These are phyloP conservation scores for Pichia sp. DNA, from an alignment of 1,139 yeast species.

Conservation along the genomic window DNA sequence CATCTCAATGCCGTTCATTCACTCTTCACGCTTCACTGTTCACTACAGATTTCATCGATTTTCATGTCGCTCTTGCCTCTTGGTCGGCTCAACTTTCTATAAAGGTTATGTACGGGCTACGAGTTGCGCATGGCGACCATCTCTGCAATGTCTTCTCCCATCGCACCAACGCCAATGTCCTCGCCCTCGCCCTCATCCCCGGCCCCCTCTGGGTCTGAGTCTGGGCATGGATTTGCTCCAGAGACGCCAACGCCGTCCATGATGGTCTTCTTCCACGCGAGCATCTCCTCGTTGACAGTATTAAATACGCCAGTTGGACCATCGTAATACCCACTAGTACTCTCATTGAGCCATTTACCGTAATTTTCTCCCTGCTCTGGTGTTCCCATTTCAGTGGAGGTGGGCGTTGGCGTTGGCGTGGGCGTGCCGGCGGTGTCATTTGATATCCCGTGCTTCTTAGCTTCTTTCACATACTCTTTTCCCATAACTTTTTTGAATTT, in stretches of 20 bases:
- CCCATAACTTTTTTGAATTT: conserved; percentile 11
- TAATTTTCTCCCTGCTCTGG: neutral
- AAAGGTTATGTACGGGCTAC: conserved; percentile 1
- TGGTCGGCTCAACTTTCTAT: too few species aligned
- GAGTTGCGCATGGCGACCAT: neutral
- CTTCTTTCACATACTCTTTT: conserved; percentile 11
- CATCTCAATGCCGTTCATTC: neutral
- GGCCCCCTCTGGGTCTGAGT: neutral
- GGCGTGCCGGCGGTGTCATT: too few species aligned
- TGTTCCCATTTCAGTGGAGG: neutral
- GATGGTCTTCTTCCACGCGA: conserved; percentile 11
- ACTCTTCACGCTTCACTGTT: neutral
- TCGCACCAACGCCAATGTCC: neutral
- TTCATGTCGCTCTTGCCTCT: too few species aligned
- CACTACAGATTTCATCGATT: too few species aligned
- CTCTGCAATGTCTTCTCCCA: neutral
- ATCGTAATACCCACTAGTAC: conserved; percentile 32
- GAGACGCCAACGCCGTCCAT: neutral
- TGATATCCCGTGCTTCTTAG: neutral
- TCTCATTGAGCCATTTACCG: conserved; percentile 15
- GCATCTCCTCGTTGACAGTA: conserved; percentile 23
- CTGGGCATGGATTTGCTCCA: conserved; percentile 6
- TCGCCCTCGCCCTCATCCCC: too few species aligned
- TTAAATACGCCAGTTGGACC: conserved; percentile 69
- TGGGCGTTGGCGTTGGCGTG: too few species aligned